Evolutionary conservation across 1,139 yeast species (phyloP).

Genomic region (Hansenula sp.): DNA sequence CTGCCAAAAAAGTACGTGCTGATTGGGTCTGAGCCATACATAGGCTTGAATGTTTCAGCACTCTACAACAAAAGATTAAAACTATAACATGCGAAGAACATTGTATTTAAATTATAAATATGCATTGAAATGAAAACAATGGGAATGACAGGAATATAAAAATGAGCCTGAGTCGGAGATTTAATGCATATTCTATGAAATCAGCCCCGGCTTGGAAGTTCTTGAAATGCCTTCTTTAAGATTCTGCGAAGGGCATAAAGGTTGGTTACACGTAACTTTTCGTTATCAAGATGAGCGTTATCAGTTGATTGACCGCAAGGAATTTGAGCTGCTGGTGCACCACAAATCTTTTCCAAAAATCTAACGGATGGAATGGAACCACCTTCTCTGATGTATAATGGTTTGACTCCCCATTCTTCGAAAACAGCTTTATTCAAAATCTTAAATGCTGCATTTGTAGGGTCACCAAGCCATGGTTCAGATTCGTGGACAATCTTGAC

Average conservation of each 20-base stretch:
- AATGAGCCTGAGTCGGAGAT: background rate
- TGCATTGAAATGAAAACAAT: too few relatives aligned
- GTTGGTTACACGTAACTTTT: conserved; percentile 74
- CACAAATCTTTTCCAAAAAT: conserved; percentile 73
- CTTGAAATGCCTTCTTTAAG: conserved; percentile 29
- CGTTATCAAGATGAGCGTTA: conserved; percentile 90
- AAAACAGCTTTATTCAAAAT: conserved; percentile 56
- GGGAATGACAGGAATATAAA: too few relatives aligned
- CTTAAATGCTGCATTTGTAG: conserved; percentile 66
- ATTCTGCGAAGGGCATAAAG: conserved; percentile 71
- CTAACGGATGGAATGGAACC: conserved; percentile 93
- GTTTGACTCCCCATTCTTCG: conserved; percentile 63
- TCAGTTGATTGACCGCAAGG: conserved; percentile 97
- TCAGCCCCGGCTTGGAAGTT: conserved; percentile 14
- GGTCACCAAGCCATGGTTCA: conserved; percentile 96
- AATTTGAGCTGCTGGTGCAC: conserved; percentile 90
- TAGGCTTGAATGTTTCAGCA: too few relatives aligned
- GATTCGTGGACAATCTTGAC: conserved; percentile 75
- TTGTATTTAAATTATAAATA: too few relatives aligned
- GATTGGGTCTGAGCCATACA: too few relatives aligned
- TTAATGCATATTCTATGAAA: background rate
- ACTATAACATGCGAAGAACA: too few relatives aligned
- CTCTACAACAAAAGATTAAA: too few relatives aligned
- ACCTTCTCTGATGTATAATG: conserved; percentile 88
- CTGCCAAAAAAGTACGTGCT: too few relatives aligned